A percentile compares a stretch with the other conserved stretches of the same genome.
phyloP scores from a whole-genome alignment of 108 stramenopile genomes.

The Craspedostauros australis region DNA sequence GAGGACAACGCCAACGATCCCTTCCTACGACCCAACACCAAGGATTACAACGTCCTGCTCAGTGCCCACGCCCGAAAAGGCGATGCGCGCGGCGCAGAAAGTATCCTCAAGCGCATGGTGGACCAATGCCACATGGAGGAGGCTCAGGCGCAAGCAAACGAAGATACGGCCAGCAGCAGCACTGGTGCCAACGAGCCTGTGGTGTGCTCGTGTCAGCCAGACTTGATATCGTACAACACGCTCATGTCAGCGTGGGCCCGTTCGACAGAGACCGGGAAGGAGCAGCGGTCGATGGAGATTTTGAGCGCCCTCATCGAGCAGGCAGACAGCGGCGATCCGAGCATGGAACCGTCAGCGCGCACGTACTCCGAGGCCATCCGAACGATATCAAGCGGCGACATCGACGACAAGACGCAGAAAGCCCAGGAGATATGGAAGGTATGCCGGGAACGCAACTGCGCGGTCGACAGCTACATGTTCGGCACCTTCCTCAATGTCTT shows the following conservation, averaged over 20 bases:
- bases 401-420: no score
- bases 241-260: constrained; percentile 55
- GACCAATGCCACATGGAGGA: constrained; percentile 1
- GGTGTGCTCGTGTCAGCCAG: constrained; percentile 13
- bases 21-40: not conserved
- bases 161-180: no score
- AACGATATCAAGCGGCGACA: no score
- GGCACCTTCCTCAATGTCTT: constrained; percentile 11
- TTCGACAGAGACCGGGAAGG: constrained; percentile 40
- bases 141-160: no score
- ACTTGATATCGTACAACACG: constrained; percentile 23
- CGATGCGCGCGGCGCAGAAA: constrained; percentile 20
- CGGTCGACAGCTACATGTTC: no score
- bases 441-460: no score
- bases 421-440: no score
- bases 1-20: constrained; percentile 5
- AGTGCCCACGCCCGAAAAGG: constrained; percentile 24
- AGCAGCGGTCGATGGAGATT: constrained; percentile 50
- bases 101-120: constrained; percentile 25
- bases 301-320: constrained; percentile 15
- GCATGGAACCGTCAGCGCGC: not conserved
- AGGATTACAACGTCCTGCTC: constrained; percentile 33
- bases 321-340: not conserved
- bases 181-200: no score
- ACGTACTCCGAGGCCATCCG: not conserved